These are phyloP conservation scores for Thuidium tamariscinum DNA, from an alignment of 225 moss, liverwort and hornwort species.

Conservation along the genomic window DNA sequence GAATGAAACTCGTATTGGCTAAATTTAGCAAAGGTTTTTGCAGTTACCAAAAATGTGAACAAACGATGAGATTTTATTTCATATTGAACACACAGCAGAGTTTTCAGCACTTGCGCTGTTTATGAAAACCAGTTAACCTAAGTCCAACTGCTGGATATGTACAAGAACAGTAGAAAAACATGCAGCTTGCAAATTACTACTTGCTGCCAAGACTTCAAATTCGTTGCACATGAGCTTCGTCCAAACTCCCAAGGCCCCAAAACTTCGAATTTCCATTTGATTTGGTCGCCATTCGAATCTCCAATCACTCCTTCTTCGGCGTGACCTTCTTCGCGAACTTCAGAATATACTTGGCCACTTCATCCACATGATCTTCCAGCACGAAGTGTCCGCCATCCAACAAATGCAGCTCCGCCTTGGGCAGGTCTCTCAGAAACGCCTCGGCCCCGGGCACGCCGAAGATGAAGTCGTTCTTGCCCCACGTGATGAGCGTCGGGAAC, in stretches of 20 bases:
- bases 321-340: conserved; percentile 4
- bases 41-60: no score
- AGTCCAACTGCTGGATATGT: not conserved
- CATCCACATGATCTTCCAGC: conserved; percentile 20
- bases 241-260: not conserved
- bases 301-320: not conserved
- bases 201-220: not conserved
- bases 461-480: conserved; percentile 42
- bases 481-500: conserved; percentile 43
- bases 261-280: not conserved
- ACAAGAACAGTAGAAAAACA: not conserved
- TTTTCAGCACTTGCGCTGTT: not conserved
- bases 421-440: conserved; percentile 31
- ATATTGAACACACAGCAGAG: not conserved
- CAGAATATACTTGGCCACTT: conserved; percentile 16
- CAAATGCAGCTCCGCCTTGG: conserved; percentile 31
- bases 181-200: not conserved
- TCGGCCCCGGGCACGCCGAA: conserved; percentile 27
- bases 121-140: not conserved
- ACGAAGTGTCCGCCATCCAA: conserved; percentile 41
- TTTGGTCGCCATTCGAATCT: not conserved
- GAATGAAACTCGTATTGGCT: no score
- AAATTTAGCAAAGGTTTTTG: no score
- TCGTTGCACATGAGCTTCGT: not conserved
- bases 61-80: no score